Evolutionary conservation across 441 rosid species (phyloP).

Genomic region (Bocquillonia castaneifolia): DNA sequence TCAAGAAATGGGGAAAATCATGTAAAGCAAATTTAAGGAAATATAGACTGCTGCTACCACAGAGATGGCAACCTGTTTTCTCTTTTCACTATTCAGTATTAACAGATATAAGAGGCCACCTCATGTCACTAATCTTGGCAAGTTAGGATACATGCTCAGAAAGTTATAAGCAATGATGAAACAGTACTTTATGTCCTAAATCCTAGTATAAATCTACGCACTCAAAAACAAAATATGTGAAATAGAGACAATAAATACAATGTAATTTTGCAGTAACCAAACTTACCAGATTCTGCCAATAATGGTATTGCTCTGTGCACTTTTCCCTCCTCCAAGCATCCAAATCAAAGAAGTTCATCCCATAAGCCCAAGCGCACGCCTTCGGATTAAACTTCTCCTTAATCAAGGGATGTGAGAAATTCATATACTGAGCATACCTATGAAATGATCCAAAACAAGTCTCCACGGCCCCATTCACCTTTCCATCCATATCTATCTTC

Average conservation of each 20-base stretch:
- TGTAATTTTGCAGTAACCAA: neutral
- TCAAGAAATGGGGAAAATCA: neutral
- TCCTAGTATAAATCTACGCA: neutral
- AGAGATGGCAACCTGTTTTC: slow-evolving; percentile 1
- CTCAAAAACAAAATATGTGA: neutral
- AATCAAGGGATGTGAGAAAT: slow-evolving; percentile 94
- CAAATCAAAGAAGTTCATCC: slow-evolving; percentile 96
- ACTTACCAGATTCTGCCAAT: slow-evolving; percentile 90
- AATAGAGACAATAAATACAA: neutral
- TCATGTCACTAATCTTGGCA: no score
- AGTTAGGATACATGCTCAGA: no score
- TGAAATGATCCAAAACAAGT: slow-evolving; percentile 96
- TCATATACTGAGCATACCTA: slow-evolving; percentile 93
- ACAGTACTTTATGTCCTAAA: no score
- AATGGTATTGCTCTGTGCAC: slow-evolving; percentile 97
- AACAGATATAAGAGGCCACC: neutral
- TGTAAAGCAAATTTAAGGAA: neutral
- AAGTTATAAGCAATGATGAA: no score
- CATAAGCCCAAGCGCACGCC: slow-evolving; percentile 97
- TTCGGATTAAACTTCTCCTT: slow-evolving; percentile 90
- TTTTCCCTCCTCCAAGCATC: slow-evolving; percentile 99
- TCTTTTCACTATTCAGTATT: no score
- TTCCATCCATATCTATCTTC: slow-evolving; percentile 93
- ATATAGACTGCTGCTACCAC: neutral
- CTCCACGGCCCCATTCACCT: slow-evolving; percentile 94